These are phyloP conservation scores for Metrosideros polymorpha DNA, from an alignment of 441 rosid species.

Conservation along the genomic window DNA sequence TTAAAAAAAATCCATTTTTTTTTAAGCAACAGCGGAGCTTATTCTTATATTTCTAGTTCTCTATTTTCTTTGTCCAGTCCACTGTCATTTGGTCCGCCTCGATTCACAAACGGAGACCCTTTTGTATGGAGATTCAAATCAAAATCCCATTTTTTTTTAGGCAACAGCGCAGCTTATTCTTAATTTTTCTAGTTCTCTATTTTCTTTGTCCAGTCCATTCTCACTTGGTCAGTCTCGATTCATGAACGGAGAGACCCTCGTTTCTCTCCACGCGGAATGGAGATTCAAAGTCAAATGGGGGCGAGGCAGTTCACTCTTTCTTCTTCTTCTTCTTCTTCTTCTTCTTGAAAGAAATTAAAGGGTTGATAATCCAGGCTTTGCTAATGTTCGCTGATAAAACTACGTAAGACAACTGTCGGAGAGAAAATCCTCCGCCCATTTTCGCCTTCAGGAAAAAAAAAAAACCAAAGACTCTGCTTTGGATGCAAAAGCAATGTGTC, in stretches of 20 bases:
- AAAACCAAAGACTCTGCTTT: too few species aligned
- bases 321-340: not conserved
- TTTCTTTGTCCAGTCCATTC: not conserved
- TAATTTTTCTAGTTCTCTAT: not conserved
- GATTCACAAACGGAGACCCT: not conserved
- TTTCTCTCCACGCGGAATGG: not conserved
- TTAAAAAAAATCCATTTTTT: too few species aligned
- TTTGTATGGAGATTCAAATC: not conserved
- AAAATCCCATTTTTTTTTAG: not conserved
- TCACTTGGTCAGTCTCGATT: not conserved
- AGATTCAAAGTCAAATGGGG: not conserved
- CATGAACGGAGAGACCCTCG: not conserved
- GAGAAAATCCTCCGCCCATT: not conserved
- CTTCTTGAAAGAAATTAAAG: not conserved
- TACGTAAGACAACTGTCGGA: not conserved
- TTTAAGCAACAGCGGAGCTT: too few species aligned
- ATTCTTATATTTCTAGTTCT: not conserved
- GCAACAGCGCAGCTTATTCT: not conserved
- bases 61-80: not conserved
- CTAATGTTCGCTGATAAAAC: not conserved
- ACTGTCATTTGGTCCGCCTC: not conserved
- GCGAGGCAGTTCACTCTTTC: not conserved
- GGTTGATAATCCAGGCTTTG: not conserved
- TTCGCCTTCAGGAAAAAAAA: conserved; percentile 1
- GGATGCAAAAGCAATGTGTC: too few species aligned